These are phyloP conservation scores for Chamaecrista fasciculata DNA, from an alignment of 306 rosid genomes.

Conservation along the genomic window DNA sequence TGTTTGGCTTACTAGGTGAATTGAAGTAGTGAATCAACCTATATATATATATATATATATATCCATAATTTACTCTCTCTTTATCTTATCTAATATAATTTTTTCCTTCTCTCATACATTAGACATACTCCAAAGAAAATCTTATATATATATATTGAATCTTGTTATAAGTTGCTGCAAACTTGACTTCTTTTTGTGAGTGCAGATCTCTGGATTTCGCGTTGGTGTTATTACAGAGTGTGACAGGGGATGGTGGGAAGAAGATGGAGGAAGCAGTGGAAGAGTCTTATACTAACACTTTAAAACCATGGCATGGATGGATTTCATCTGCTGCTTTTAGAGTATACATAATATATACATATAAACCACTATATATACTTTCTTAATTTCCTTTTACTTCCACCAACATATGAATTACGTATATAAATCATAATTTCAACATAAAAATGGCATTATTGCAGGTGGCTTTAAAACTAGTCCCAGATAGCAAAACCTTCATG, in stretches of 20 bases:
- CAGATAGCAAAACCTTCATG: slow-evolving; percentile 57
- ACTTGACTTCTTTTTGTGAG: too few species aligned
- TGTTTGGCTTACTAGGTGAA: slow-evolving; percentile 88
- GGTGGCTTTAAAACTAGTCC: slow-evolving; percentile 81
- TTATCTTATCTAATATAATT: too few species aligned
- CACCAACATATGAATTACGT: not conserved
- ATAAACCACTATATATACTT: not conserved
- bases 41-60: too few species aligned
- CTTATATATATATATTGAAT: too few species aligned
- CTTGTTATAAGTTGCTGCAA: too few species aligned
- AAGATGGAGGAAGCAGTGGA: slow-evolving; percentile 74
- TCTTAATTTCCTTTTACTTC: slow-evolving; percentile 8
- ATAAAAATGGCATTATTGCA: too few species aligned
- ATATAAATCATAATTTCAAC: too few species aligned
- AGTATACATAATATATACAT: slow-evolving; percentile 31
- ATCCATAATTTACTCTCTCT: too few species aligned
- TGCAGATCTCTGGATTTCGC: slow-evolving; percentile 76
- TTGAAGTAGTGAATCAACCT: too few species aligned
- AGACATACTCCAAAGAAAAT: not conserved
- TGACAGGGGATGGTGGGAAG: slow-evolving; percentile 49
- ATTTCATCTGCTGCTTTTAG: slow-evolving; percentile 89
- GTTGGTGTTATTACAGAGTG: slow-evolving; percentile 45
- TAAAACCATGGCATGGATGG: slow-evolving; percentile 96
- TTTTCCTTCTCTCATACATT: too few species aligned
- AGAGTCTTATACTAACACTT: slow-evolving; percentile 63